A percentile compares a stretch with the other conserved stretches of the same genome.
Evolutionary conservation across 345 rosid species (phyloP).

Genomic region (Citrus cavaleriei): DNA sequence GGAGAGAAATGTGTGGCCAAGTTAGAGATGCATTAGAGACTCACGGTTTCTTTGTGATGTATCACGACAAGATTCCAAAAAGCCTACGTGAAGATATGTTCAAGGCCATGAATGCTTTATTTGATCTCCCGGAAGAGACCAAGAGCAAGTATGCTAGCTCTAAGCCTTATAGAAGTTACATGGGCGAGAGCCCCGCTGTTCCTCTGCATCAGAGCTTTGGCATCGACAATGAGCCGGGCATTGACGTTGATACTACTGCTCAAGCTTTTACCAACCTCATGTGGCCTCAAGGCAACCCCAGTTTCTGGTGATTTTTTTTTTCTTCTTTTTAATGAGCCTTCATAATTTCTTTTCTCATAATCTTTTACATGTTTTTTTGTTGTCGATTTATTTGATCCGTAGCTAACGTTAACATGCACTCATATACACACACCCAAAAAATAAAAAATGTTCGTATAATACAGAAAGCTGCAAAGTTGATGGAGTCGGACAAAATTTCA

Average conservation of each 20-base stretch:
- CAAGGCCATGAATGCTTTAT: constrained; percentile 19
- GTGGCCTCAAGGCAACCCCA: constrained; percentile 45
- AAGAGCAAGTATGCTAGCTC: constrained; percentile 28
- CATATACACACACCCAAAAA: not conserved
- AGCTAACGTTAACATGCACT: not conserved
- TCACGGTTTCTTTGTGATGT: constrained; percentile 34
- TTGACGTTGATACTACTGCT: not conserved
- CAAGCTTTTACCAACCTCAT: constrained; percentile 36
- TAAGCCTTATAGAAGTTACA: constrained; percentile 39
- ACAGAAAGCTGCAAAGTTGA: too few relatives aligned
- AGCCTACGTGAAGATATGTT: constrained; percentile 21
- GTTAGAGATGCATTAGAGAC: constrained; percentile 42
- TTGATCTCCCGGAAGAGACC: constrained; percentile 43
- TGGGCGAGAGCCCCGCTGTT: constrained; percentile 16
- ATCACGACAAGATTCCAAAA: constrained; percentile 7
- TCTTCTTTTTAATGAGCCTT: not conserved
- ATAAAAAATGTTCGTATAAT: too few relatives aligned
- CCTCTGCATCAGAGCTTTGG: constrained; percentile 44
- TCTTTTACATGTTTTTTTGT: not conserved
- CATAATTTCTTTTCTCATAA: not conserved
- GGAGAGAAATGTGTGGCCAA: constrained; percentile 21
- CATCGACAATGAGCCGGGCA: constrained; percentile 24
- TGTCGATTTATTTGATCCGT: not conserved
- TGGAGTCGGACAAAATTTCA: too few relatives aligned
- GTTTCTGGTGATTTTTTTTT: constrained; percentile 28